phyloP scores from a whole-genome alignment of 495 filamentous ascomycete species.

The Penicillium herquei region DNA sequence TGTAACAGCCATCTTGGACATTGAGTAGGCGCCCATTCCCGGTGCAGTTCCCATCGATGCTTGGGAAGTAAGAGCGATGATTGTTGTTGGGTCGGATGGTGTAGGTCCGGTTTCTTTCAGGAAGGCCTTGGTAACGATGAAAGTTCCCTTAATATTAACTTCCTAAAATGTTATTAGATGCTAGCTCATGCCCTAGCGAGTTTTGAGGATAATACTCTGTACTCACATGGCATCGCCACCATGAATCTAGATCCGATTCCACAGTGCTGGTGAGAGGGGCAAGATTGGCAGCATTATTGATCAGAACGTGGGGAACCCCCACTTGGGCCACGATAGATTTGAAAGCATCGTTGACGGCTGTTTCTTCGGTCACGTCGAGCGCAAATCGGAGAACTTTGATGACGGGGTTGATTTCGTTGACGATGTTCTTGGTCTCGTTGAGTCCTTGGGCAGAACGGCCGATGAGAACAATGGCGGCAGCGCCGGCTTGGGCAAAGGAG shows the following conservation, averaged over 20 bases:
- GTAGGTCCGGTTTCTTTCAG: slow-evolving; percentile 24
- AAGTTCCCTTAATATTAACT: slow-evolving; percentile 44
- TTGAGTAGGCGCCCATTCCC: slow-evolving; percentile 33
- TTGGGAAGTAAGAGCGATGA: slow-evolving; percentile 41
- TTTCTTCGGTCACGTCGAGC: slow-evolving; percentile 30
- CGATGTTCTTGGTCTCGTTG: slow-evolving; percentile 13
- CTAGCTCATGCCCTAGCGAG: too few species aligned
- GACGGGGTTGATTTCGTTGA: slow-evolving; percentile 21
- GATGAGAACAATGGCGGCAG: slow-evolving; percentile 20
- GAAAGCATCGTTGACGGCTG: slow-evolving; percentile 31
- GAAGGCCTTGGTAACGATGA: slow-evolving; percentile 37
- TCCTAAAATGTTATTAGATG: slow-evolving; percentile 19
- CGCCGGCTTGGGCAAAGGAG: slow-evolving; percentile 14
- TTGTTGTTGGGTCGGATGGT: slow-evolving; percentile 21
- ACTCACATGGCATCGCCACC: slow-evolving; percentile 28
- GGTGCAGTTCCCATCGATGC: slow-evolving; percentile 27
- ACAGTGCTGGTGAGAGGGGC: slow-evolving; percentile 10
- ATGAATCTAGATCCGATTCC: slow-evolving; percentile 28
- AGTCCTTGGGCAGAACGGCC: slow-evolving; percentile 25
- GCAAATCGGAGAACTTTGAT: slow-evolving; percentile 25
- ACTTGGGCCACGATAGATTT: slow-evolving; percentile 33
- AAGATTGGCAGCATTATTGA: slow-evolving; percentile 42
- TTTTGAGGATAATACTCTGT: too few species aligned
- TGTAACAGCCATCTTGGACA: slow-evolving; percentile 33
- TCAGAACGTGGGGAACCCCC: slow-evolving; percentile 40